phyloP scores from a whole-genome alignment of 257 asterid species.

The Nicotiana sylvestris region DNA sequence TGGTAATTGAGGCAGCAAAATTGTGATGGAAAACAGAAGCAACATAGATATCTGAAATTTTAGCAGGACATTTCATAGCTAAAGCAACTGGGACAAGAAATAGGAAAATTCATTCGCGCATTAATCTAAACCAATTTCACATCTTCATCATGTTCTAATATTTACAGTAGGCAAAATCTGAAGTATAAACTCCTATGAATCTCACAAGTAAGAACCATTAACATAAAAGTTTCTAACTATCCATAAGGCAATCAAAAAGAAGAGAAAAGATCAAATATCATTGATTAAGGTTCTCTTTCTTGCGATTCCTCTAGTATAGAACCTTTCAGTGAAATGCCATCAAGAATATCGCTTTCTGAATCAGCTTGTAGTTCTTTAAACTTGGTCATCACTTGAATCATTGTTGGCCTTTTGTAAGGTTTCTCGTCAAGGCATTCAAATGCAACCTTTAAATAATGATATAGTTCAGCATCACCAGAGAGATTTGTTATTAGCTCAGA shows the following conservation, averaged over 20 bases:
- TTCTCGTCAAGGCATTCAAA: constrained; percentile 86
- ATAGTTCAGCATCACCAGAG: constrained; percentile 61
- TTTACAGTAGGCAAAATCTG: constrained; percentile 9
- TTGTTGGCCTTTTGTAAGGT: constrained; percentile 76
- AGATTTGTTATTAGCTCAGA: constrained; percentile 45
- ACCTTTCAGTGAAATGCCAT: constrained; percentile 65
- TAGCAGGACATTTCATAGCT: not conserved
- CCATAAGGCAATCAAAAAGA: not conserved
- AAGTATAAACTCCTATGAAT: constrained; percentile 1
- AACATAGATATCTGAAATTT: too few relatives aligned
- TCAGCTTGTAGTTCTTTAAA: constrained; percentile 71
- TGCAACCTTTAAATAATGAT: constrained; percentile 69
- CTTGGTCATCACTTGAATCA: constrained; percentile 97
- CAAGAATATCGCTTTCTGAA: constrained; percentile 74
- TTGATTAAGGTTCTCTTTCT: constrained; percentile 43
- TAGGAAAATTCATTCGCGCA: not conserved
- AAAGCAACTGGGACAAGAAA: not conserved
- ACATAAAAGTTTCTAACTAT: constrained; percentile 2
- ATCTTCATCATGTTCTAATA: too few relatives aligned
- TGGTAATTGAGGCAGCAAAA: too few relatives aligned
- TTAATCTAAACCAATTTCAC: too few relatives aligned
- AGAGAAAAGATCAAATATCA: not conserved
- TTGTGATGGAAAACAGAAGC: not conserved
- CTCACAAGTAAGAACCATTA: not conserved
- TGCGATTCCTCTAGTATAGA: constrained; percentile 73